These are phyloP conservation scores for Calonectria pauciramosa DNA, from an alignment of 2,329 filamentous ascomycete species.

Conservation along the genomic window DNA sequence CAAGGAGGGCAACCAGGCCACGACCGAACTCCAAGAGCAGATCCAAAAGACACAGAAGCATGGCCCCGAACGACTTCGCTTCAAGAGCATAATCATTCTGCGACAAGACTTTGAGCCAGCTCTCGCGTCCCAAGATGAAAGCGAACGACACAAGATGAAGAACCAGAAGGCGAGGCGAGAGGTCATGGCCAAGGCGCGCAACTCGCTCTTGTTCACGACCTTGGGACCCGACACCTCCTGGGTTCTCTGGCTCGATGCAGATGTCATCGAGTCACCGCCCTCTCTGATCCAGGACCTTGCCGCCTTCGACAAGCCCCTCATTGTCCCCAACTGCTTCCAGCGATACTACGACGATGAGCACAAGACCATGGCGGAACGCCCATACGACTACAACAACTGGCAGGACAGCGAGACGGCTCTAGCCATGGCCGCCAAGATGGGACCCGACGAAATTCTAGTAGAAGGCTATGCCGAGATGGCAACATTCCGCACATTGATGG, in stretches of 20 bases:
- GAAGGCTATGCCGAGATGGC: slow-evolving; percentile 95
- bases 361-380: slow-evolving; percentile 79
- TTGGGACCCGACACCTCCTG: slow-evolving; percentile 91
- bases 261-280: slow-evolving; percentile 89
- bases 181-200: slow-evolving; percentile 93
- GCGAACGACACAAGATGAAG: slow-evolving; percentile 89
- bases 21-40: slow-evolving; percentile 84
- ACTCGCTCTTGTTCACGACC: slow-evolving; percentile 95
- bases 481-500: slow-evolving; percentile 93
- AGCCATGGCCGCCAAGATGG: slow-evolving; percentile 83
- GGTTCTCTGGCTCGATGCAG: slow-evolving; percentile 96
- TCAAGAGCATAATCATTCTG: slow-evolving; percentile 93
- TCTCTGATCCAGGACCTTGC: slow-evolving; percentile 93
- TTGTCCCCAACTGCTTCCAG: slow-evolving; percentile 97
- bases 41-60: slow-evolving; percentile 86
- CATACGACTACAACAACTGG: slow-evolving; percentile 99
- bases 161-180: slow-evolving; percentile 90
- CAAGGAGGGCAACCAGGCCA: slow-evolving; percentile 90
- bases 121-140: slow-evolving; percentile 83
- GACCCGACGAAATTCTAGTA: slow-evolving; percentile 89
- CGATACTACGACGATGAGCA: slow-evolving; percentile 79
- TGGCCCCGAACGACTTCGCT: slow-evolving; percentile 83
- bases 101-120: slow-evolving; percentile 94
- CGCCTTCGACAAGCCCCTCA: slow-evolving; percentile 86
- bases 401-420: slow-evolving; percentile 87